These are phyloP conservation scores for Cystofilobasidium capitatum DNA, from an alignment of 768 basidiomycete species.

Conservation along the genomic window DNA sequence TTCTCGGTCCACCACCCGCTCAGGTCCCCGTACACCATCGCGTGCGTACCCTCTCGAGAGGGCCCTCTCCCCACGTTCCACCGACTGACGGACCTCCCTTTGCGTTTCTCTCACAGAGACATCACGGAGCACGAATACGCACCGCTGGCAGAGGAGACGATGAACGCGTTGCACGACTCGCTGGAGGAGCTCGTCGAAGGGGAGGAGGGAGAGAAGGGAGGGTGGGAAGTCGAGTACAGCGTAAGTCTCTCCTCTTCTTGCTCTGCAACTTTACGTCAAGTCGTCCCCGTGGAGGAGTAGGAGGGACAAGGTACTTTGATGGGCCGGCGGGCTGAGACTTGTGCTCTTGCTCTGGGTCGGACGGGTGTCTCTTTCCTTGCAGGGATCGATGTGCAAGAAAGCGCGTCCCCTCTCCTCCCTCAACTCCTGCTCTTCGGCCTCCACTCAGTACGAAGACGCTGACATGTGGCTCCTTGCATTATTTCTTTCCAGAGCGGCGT, in stretches of 20 bases:
- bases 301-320: background rate
- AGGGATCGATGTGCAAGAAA: conserved; percentile 19
- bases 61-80: no score
- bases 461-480: background rate
- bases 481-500: conserved; percentile 65
- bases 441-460: background rate
- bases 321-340: no score
- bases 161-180: conserved; percentile 64
- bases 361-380: background rate
- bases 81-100: no score
- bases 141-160: conserved; percentile 58
- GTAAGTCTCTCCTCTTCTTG: conserved; percentile 41
- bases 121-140: conserved; percentile 63
- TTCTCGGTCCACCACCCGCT: no score
- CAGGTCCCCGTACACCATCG: no score
- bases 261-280: background rate
- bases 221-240: conserved; percentile 79
- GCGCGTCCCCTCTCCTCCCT: conserved; percentile 4
- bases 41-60: no score
- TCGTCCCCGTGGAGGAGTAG: background rate
- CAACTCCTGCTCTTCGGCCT: background rate
- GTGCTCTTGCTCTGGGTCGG: background rate
- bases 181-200: conserved; percentile 56
- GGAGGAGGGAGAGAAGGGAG: conserved; percentile 49
- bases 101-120: conserved; percentile 39